These are phyloP conservation scores for Omphalea diandra DNA, from an alignment of 441 rosid species.

Conservation along the genomic window DNA sequence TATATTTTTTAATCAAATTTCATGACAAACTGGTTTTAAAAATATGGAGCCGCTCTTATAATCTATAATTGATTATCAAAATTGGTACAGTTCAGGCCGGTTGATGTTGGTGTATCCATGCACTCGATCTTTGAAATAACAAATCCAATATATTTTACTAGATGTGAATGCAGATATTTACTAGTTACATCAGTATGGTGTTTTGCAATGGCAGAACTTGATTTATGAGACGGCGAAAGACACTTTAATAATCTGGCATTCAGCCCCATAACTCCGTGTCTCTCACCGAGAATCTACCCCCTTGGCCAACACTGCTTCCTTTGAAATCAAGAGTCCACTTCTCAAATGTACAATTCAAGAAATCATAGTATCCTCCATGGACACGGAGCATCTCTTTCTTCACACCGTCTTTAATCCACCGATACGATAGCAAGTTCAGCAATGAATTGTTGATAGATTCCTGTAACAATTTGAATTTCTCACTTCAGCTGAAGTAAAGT, in stretches of 20 bases:
- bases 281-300: slow-evolving; percentile 11
- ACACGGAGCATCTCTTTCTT: slow-evolving; percentile 48
- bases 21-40: too few species aligned
- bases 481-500: not conserved
- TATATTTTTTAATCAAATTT: too few species aligned
- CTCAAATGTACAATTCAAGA: slow-evolving; percentile 75
- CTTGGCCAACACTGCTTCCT: slow-evolving; percentile 6
- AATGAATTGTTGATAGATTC: slow-evolving; percentile 70
- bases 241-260: slow-evolving; percentile 5
- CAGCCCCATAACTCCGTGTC: slow-evolving; percentile 27
- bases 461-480: slow-evolving; percentile 33
- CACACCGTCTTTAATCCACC: slow-evolving; percentile 90
- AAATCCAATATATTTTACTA: not conserved
- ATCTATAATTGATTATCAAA: too few species aligned
- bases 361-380: slow-evolving; percentile 93
- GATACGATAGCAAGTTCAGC: slow-evolving; percentile 75
- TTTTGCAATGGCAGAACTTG: not conserved
- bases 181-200: not conserved
- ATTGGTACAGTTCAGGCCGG: not conserved
- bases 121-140: too few species aligned
- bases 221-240: not conserved
- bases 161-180: too few species aligned
- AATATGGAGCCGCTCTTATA: too few species aligned
- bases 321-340: slow-evolving; percentile 80
- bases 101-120: not conserved